Evolutionary conservation across 108 stramenopile genomes (phyloP).

Genomic region (Cylindrotheca closterium): DNA sequence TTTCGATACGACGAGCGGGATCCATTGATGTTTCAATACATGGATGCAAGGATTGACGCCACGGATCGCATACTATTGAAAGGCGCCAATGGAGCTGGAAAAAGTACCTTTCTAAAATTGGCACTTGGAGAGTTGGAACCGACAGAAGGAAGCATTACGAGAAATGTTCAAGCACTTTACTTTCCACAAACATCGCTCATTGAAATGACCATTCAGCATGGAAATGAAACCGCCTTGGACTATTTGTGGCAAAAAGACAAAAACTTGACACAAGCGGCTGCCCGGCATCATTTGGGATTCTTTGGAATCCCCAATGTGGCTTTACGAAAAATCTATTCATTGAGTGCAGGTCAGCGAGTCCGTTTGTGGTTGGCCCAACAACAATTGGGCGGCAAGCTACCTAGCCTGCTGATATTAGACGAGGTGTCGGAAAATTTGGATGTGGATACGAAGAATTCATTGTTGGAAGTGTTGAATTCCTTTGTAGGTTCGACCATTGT

Average conservation of each 20-base stretch:
- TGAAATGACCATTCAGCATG: constrained; percentile 25
- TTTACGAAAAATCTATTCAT: constrained; percentile 27
- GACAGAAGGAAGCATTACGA: constrained; percentile 25
- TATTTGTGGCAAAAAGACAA: constrained; percentile 14
- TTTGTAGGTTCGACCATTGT: constrained; percentile 40
- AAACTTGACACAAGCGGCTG: constrained; percentile 24
- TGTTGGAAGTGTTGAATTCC: constrained; percentile 20
- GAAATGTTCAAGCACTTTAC: constrained; percentile 20
- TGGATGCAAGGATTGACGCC: constrained; percentile 33
- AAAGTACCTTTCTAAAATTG: constrained; percentile 48
- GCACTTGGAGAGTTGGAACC: constrained; percentile 48
- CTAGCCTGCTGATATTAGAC: constrained; percentile 46
- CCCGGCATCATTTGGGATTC: constrained; percentile 38
- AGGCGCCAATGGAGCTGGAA: constrained; percentile 62
- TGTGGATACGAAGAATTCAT: constrained; percentile 34
- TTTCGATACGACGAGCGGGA: constrained; percentile 27
- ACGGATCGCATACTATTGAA: constrained; percentile 47
- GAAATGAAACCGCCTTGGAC: constrained; percentile 20
- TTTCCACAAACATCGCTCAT: constrained; percentile 48
- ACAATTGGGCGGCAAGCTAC: constrained; percentile 2
- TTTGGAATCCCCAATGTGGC: constrained; percentile 40
- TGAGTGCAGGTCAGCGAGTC: constrained; percentile 60
- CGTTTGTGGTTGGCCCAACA: constrained; percentile 50
- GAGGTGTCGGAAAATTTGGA: constrained; percentile 59
- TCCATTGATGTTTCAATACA: constrained; percentile 30